phyloP scores from a whole-genome alignment of 495 filamentous ascomycete genomes.

The Penicillium cosmopolitanum region DNA sequence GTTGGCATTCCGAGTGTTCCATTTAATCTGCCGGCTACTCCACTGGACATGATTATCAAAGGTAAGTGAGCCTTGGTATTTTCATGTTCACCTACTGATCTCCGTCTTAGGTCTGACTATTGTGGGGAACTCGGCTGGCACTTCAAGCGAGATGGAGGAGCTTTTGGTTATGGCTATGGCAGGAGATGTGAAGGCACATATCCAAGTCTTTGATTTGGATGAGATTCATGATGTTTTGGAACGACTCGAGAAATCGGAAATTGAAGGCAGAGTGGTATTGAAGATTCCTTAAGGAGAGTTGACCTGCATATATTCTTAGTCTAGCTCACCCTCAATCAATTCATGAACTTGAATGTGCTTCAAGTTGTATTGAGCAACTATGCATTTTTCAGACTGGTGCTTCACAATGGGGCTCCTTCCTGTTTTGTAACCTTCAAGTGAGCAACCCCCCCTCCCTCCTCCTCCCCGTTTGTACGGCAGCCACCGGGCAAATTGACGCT shows the following conservation, averaged over 20 bases:
- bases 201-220: conserved; percentile 44
- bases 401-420: no score
- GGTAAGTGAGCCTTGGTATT: conserved; percentile 17
- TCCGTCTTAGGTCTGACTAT: conserved; percentile 39
- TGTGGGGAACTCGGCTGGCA: conserved; percentile 47
- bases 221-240: conserved; percentile 47
- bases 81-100: not conserved
- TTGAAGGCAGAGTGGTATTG: conserved; percentile 47
- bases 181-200: conserved; percentile 42
- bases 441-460: no score
- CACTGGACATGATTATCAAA: conserved; percentile 50
- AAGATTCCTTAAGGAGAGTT: conserved; percentile 33
- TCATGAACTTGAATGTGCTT: no score
- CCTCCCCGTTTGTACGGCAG: no score
- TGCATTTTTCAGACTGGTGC: no score
- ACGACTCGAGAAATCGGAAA: conserved; percentile 42
- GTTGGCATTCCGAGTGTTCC: conserved; percentile 46
- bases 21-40: conserved; percentile 42
- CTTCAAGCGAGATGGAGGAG: conserved; percentile 43
- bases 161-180: conserved; percentile 44
- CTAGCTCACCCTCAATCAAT: no score
- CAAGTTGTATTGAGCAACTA: no score
- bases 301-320: not conserved
- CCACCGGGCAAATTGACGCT: no score
- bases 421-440: no score